A percentile compares a stretch with the other conserved stretches of the same genome.
Evolutionary conservation across 139 green algal species (phyloP).

Genomic region (Coccomyxa sp.): DNA sequence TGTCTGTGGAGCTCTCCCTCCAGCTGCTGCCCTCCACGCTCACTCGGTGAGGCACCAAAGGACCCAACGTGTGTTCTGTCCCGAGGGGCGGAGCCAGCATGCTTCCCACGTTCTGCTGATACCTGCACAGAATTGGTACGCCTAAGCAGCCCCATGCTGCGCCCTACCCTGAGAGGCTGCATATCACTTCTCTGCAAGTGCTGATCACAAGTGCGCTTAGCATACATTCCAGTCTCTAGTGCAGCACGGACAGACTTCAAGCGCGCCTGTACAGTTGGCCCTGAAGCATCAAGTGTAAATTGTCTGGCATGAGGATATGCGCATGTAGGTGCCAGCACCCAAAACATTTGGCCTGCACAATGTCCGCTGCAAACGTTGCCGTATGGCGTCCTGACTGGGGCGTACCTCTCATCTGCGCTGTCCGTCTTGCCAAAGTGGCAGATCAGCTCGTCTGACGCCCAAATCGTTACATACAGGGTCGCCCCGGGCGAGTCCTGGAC

Average conservation of each 20-base stretch:
- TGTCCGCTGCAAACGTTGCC: background rate
- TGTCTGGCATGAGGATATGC: background rate
- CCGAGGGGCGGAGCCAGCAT: slow-evolving; percentile 59
- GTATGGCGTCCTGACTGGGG: background rate
- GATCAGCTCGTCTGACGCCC: slow-evolving; percentile 63
- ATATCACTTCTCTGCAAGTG: background rate
- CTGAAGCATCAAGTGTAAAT: background rate
- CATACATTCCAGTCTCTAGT: background rate
- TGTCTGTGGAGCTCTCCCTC: slow-evolving; percentile 41
- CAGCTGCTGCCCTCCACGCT: slow-evolving; percentile 43
- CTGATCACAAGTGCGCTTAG: background rate
- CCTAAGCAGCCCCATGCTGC: background rate
- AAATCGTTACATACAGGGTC: slow-evolving; percentile 94
- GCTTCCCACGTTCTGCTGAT: slow-evolving; percentile 51
- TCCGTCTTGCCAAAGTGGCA: slow-evolving; percentile 84
- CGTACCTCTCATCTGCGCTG: slow-evolving; percentile 50
- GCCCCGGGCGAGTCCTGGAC: slow-evolving; percentile 53
- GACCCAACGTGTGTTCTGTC: slow-evolving; percentile 13
- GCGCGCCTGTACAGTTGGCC: background rate
- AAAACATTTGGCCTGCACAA: background rate
- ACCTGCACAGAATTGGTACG: too few species aligned
- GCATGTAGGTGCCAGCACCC: background rate
- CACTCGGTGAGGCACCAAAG: slow-evolving; percentile 43
- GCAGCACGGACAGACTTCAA: background rate
- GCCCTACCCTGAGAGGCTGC: background rate